Conservation (phyloP, 2,329 filamentous ascomycete species). For the Scedosporium apiospermum region DNA sequence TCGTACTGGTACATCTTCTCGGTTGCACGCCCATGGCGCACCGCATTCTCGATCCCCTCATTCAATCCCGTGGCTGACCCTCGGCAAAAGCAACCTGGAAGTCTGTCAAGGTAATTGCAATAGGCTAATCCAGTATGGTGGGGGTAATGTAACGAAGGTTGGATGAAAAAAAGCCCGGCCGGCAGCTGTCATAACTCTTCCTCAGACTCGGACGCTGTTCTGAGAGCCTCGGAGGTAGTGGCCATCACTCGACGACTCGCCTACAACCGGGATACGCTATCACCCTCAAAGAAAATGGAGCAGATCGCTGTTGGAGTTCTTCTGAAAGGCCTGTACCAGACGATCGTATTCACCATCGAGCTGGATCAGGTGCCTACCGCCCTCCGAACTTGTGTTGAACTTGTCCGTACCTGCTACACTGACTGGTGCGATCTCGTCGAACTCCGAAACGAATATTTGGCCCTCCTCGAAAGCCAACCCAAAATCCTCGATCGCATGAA, state of each 20-base stretch:
- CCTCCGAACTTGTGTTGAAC: constrained; percentile 19
- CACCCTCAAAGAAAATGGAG: not conserved
- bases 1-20: too few species aligned
- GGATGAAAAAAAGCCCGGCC: too few species aligned
- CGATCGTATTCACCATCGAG: constrained; percentile 9
- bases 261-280: not conserved
- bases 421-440: constrained; percentile 23
- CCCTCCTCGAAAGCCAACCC: constrained; percentile 14
- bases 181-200: too few species aligned
- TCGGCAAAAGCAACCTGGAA: too few species aligned
- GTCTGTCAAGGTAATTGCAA: too few species aligned
- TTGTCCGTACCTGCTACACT: constrained; percentile 20
- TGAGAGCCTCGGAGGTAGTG: too few species aligned
- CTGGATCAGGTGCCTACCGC: constrained; percentile 17
- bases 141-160: too few species aligned
- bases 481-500: constrained; percentile 18
- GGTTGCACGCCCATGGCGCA: too few species aligned
- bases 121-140: too few species aligned
- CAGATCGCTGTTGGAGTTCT: not conserved
- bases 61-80: too few species aligned
- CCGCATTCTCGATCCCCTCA: too few species aligned
- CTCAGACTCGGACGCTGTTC: too few species aligned
- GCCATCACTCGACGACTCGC: not conserved
- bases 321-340: not conserved
- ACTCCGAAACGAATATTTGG: constrained; percentile 18